Base-by-base conservation (phyloP, 2,329 filamentous ascomycete genomes). In the Arthrocladium fulminans region DNA sequence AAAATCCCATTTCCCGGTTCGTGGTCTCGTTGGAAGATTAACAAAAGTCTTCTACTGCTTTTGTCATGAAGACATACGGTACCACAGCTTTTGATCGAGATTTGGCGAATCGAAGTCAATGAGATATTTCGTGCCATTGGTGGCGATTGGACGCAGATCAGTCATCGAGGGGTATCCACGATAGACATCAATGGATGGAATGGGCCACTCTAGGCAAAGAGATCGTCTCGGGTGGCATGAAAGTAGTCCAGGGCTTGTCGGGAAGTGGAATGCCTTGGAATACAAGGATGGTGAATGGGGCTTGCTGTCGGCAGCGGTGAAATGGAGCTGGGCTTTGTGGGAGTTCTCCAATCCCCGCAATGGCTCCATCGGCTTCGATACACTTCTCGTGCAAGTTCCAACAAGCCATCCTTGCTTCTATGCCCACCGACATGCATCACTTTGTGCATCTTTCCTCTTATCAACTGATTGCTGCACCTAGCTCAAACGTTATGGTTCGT, bases 201-300 rank as follows among this genome's bases (percentile, higher is more conserved):
- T 13, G 17, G 24, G 45, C 38, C 8, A 24, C 9, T 25, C 25
- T 20, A 25, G 52, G 34, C 53, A 57, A 39, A 43, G 17, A 30
- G 27, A 44, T 44, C 23, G 39, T 23, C 20, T 25, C 39, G 39
- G 39, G 39, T 20, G 39, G 39, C 20, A 35, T 15, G 32, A 35
- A 15, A 8, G n/a, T 24, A 40, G 37, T 40, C 15, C 19, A 44
- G 25, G n/a, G 41, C 25, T 44, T 5, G 17, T 27, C n/a, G n/a
- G 41, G 41, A 30, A 30, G n/a, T 30, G 24, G 27, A 30, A 44
- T 32, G 41, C 41, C 30, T 44, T 24, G 23, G 27, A 22, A 22
- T 9, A 27, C 41, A 30, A 22, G 41, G 41, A 30, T 23, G 2
- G 19, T 3, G 19, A 41, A 35, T 12, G 20, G 24, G 2, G 13